Evolutionary conservation across 139 green algal species (phyloP).

Genomic region (Picochlorum sp.): DNA sequence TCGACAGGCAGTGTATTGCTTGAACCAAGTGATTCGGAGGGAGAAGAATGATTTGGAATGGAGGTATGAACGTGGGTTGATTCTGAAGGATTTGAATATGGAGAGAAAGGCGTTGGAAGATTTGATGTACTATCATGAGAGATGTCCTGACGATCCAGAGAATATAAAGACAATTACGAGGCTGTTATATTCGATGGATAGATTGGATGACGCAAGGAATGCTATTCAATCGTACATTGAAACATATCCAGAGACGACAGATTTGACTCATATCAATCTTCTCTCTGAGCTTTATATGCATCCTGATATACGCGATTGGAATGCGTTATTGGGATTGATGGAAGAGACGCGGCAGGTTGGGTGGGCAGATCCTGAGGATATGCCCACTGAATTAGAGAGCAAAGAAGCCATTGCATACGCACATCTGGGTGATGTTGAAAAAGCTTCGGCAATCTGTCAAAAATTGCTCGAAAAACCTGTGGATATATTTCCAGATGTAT

Average conservation of each 20-base stretch:
- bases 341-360: slow-evolving; percentile 26
- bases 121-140: slow-evolving; percentile 21
- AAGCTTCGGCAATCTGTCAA: slow-evolving; percentile 21
- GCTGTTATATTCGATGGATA: slow-evolving; percentile 49
- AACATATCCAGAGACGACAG: slow-evolving; percentile 29
- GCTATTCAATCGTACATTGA: slow-evolving; percentile 43
- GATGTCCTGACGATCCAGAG: slow-evolving; percentile 37
- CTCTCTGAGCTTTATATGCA: slow-evolving; percentile 65
- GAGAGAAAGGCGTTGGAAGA: slow-evolving; percentile 32
- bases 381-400: slow-evolving; percentile 62
- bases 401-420: slow-evolving; percentile 46
- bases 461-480: slow-evolving; percentile 31
- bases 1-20: slow-evolving; percentile 82
- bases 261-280: slow-evolving; percentile 84
- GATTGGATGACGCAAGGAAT: slow-evolving; percentile 34
- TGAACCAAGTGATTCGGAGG: slow-evolving; percentile 49
- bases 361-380: slow-evolving; percentile 17
- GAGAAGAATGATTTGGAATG: slow-evolving; percentile 60
- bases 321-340: slow-evolving; percentile 43
- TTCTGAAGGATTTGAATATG: slow-evolving; percentile 49
- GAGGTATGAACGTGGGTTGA: slow-evolving; percentile 53
- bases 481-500: slow-evolving; percentile 55
- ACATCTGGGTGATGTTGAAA: slow-evolving; percentile 38
- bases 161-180: slow-evolving; percentile 57
- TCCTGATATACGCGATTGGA: slow-evolving; percentile 37